Percentiles rank a stretch among this genome's conserved stretches.
Conservation (phyloP, 371 early-diverging fungal species). For the Lichtheimia hyalospora region DNA sequence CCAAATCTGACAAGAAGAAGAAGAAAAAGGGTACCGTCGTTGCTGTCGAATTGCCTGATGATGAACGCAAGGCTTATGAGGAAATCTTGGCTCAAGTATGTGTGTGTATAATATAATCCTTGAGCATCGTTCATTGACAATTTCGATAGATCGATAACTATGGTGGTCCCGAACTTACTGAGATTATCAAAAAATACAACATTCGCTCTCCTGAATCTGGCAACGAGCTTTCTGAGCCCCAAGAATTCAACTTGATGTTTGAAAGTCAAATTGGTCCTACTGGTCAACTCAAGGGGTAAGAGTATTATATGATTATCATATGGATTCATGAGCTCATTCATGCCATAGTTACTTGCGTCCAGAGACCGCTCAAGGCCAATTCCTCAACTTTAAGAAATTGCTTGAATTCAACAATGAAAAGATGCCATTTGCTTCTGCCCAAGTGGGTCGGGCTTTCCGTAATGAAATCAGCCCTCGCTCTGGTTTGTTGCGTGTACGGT, state of each 20-base stretch:
- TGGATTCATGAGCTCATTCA: neutral
- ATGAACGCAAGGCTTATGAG: slow-evolving; percentile 72
- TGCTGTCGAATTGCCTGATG: slow-evolving; percentile 69
- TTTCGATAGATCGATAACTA: slow-evolving; percentile 86
- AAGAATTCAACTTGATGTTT: slow-evolving; percentile 99
- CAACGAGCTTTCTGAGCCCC: slow-evolving; percentile 89
- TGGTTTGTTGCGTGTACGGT: slow-evolving; percentile 97
- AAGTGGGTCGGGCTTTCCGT: slow-evolving; percentile 98
- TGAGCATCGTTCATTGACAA: too few relatives aligned
- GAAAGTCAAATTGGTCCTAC: slow-evolving; percentile 98
- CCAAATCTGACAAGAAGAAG: slow-evolving; percentile 69
- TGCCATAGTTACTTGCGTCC: slow-evolving; percentile 89
- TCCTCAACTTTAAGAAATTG: slow-evolving; percentile 97
- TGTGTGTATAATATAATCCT: neutral
- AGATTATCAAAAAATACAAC: slow-evolving; percentile 83
- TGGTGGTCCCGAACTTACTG: slow-evolving; percentile 83
- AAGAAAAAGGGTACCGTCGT: slow-evolving; percentile 70
- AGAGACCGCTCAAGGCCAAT: slow-evolving; percentile 99
- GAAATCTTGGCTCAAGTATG: slow-evolving; percentile 82
- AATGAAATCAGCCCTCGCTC: slow-evolving; percentile 99
- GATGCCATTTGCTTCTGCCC: slow-evolving; percentile 99
- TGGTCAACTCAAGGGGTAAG: slow-evolving; percentile 87
- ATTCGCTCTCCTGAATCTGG: slow-evolving; percentile 93
- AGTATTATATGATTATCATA: too few relatives aligned
- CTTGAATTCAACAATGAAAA: slow-evolving; percentile 98